Conservation (phyloP, 2,329 filamentous ascomycete genomes). For the Chaetomium globosum region DNA sequence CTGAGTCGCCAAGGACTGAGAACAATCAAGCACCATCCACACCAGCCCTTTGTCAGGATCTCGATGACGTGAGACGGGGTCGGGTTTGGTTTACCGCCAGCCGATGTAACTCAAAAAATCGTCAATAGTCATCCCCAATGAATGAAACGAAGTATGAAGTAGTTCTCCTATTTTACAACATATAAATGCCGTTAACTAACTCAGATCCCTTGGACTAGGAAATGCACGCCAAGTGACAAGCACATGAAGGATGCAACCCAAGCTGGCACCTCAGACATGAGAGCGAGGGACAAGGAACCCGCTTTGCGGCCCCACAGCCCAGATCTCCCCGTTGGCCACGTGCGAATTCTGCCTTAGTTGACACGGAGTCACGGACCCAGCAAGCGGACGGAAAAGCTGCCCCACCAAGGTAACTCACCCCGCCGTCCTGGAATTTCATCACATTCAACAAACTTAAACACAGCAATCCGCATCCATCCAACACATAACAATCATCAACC, state of each 20-base stretch:
- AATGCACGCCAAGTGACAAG: not conserved
- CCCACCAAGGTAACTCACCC: slow-evolving; percentile 5
- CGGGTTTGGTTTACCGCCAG: not conserved
- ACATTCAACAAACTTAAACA: too few relatives aligned
- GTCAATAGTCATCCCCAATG: not conserved
- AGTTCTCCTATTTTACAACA: not conserved
- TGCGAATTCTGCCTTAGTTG: not conserved
- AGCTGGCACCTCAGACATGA: not conserved
- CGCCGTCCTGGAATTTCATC: slow-evolving; percentile 5
- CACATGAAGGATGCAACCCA: not conserved
- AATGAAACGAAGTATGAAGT: not conserved
- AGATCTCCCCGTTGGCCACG: not conserved
- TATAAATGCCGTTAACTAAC: not conserved
- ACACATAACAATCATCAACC: slow-evolving; percentile 5
- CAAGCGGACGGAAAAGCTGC: not conserved
- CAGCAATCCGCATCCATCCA: not conserved
- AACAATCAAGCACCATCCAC: slow-evolving; percentile 3
- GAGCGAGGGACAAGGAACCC: not conserved
- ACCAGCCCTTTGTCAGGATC: slow-evolving; percentile 19
- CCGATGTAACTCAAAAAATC: not conserved
- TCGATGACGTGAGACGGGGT: slow-evolving; percentile 34
- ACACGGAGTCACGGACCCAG: not conserved
- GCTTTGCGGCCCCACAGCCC: not conserved
- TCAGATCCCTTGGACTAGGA: not conserved
- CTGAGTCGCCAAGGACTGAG: slow-evolving; percentile 22